Evolutionary conservation across 352 stramenopile species (phyloP).

Genomic region (Pythium vanterpoolii): DNA sequence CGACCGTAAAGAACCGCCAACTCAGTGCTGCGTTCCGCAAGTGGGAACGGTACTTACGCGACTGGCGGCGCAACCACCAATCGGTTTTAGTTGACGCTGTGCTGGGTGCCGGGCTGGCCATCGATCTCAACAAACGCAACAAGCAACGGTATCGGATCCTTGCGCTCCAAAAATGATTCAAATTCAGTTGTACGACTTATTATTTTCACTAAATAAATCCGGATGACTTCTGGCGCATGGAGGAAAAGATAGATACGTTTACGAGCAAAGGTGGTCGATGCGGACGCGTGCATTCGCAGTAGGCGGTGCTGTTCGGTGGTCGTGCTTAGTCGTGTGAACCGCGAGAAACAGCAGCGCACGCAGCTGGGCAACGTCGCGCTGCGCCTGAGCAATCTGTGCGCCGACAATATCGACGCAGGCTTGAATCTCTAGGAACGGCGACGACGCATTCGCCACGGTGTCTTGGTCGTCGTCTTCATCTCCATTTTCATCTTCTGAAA

Average conservation of each 20-base stretch:
- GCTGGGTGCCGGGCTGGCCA: conserved; percentile 46
- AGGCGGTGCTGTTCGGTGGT: background rate
- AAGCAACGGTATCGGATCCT: conserved; percentile 64
- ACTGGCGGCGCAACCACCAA: conserved; percentile 42
- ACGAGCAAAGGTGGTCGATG: conserved; percentile 25
- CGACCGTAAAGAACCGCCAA: conserved; percentile 42
- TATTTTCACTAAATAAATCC: too few species aligned
- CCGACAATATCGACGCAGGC: conserved; percentile 15
- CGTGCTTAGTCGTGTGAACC: background rate
- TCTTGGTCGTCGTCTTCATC: background rate
- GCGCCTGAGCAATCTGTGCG: conserved; percentile 16
- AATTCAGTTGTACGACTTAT: too few species aligned
- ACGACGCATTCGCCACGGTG: background rate
- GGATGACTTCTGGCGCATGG: too few species aligned
- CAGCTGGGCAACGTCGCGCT: conserved; percentile 17
- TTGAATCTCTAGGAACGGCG: conserved; percentile 19
- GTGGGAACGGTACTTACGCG: conserved; percentile 44
- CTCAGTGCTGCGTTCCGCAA: conserved; percentile 53
- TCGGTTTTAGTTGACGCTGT: conserved; percentile 30
- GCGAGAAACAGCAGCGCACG: conserved; percentile 7
- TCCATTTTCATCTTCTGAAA: background rate
- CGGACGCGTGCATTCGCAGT: conserved; percentile 2
- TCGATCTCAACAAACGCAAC: conserved; percentile 64
- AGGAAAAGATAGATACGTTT: too few species aligned
- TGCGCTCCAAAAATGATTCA: conserved; percentile 57